Percentiles rank a stretch among this genome's conserved stretches.
phyloP scores from a whole-genome alignment of 306 rosid genomes.

The Cucumis sativus region DNA sequence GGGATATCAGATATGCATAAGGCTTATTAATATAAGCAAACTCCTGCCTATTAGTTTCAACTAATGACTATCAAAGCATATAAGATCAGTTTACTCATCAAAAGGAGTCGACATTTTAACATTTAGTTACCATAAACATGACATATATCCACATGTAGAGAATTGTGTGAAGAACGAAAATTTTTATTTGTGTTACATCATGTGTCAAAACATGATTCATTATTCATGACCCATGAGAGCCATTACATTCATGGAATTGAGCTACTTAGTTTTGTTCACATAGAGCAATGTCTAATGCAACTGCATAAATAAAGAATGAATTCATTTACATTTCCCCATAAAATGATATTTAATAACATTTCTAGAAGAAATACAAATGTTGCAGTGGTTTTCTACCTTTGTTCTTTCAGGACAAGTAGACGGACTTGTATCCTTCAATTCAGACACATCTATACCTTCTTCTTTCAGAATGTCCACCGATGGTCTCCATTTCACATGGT shows the following conservation, averaged over 20 bases:
- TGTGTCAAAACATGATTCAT: not conserved
- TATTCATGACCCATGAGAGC: not conserved
- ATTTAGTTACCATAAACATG: not conserved
- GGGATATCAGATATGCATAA: not conserved
- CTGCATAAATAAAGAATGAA: not conserved
- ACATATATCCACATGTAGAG: not conserved
- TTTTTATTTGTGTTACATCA: not conserved
- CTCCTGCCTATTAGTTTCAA: not conserved
- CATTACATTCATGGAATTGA: not conserved
- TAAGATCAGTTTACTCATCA: not conserved
- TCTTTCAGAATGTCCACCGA: conserved; percentile 74
- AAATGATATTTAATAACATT: not conserved
- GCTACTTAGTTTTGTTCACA: not conserved
- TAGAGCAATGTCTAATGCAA: not conserved
- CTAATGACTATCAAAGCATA: not conserved
- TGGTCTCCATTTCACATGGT: conserved; percentile 74
- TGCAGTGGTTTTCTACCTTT: conserved; percentile 31
- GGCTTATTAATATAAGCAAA: not conserved
- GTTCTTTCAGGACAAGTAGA: conserved; percentile 54
- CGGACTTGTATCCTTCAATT: conserved; percentile 33
- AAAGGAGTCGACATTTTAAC: not conserved
- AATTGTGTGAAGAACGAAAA: not conserved
- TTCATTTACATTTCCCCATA: not conserved
- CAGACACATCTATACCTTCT: conserved; percentile 61
- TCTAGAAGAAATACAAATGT: not conserved